Base-by-base conservation (phyloP, 805 yeast genomes). In the Metschnikowia bowlesiae region DNA sequence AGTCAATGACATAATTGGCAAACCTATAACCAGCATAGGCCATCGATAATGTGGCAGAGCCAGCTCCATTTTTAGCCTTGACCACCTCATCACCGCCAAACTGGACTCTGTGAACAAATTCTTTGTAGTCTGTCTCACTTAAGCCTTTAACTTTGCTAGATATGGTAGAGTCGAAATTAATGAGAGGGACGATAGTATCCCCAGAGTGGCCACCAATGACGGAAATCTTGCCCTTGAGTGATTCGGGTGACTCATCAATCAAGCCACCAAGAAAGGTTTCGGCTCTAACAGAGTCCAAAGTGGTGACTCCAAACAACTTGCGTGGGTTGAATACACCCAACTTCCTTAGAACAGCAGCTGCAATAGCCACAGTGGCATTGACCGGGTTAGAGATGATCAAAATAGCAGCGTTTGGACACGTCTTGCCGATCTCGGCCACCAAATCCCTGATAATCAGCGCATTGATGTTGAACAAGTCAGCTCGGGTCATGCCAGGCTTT, bases 401-500 rank as follows among this genome's bases (percentile, higher is more conserved):
- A 38, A 74, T 66, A n/a, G 77, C 63, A 2, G 78, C 78, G 45
- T 69, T 63, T 13, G 78, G 78, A 26, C 70, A 65, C 9, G 67
- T 64, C 48, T 59, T 63, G 14, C 65, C 78, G 38, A 71, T 65
- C 52, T 69, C 69, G 41, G 72, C 73, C 37, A 67, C 72, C 59
- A 74, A 67, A 54, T 73, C 78, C 45, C 78, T 62, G 44, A 74
- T 62, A 44, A 74, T 74, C 43, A 72, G 69, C 2, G 78, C 78
- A 58, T 74, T 74, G 56, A 73, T 74, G 55, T 73, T 74, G 60
- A 74, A 74, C 49, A 74, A 68, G 57, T 74, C 78, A 32, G 75
- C 77, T 54, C 78, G 63, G 38, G 78, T 72, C 78, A 74, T 74
- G 26, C 78, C 78, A 7, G 78, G 78, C 56, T 74, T 74, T 59